These are phyloP conservation scores for Besnoitia besnoiti DNA, from an alignment of 169 alveolate genomes.

Conservation along the genomic window DNA sequence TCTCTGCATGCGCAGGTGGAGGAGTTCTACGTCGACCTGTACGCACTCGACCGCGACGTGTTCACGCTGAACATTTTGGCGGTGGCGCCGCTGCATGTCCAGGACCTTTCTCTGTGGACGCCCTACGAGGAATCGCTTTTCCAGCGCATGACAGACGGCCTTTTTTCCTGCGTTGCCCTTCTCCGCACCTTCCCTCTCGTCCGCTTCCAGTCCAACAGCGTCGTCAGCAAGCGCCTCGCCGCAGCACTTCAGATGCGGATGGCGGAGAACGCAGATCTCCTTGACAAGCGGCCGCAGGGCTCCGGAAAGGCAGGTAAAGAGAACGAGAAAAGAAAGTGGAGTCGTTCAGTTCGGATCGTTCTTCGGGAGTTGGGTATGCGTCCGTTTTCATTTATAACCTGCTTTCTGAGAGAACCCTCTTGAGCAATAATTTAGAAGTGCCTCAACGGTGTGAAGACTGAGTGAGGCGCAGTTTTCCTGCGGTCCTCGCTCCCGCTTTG, in stretches of 20 bases:
- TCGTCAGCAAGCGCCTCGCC: slow-evolving; percentile 47
- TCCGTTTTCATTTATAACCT: too few species aligned
- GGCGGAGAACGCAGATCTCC: slow-evolving; percentile 1
- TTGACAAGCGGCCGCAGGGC: not conserved
- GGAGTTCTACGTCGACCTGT: slow-evolving; percentile 89
- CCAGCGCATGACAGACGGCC: slow-evolving; percentile 70
- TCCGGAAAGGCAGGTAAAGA: not conserved
- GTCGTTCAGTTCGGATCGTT: too few species aligned
- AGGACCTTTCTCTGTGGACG: slow-evolving; percentile 70
- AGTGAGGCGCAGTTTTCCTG: not conserved
- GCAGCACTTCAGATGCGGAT: slow-evolving; percentile 11
- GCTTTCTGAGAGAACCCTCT: too few species aligned
- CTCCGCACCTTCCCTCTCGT: slow-evolving; percentile 40
- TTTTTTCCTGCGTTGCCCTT: slow-evolving; percentile 43
- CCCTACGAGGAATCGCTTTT: slow-evolving; percentile 70
- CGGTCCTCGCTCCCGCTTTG: not conserved
- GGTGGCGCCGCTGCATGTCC: slow-evolving; percentile 56
- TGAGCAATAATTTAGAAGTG: too few species aligned
- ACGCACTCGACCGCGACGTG: slow-evolving; percentile 83
- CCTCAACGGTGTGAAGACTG: not conserved
- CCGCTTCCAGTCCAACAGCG: slow-evolving; percentile 37
- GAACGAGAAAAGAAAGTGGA: too few species aligned
- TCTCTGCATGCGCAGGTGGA: slow-evolving; percentile 72
- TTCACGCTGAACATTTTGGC: slow-evolving; percentile 86
- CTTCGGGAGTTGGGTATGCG: too few species aligned